Base-by-base conservation (phyloP, 2,329 filamentous ascomycete species). In the Sporothrix pseudoabietina region DNA sequence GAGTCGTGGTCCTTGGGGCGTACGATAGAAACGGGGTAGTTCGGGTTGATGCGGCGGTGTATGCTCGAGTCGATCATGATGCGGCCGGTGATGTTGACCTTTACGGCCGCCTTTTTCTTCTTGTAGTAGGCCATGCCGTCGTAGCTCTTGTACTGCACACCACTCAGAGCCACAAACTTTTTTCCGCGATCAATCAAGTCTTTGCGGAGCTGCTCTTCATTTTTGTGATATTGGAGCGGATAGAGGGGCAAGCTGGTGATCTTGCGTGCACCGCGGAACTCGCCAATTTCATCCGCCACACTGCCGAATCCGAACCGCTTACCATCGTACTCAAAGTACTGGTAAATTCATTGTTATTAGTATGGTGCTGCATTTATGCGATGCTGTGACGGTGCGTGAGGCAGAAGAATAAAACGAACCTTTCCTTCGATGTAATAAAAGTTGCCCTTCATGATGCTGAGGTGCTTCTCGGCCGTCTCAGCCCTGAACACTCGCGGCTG, bases 51-150 rank as follows among this genome's bases (percentile, higher is more conserved):
- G 47, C 93, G 89, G 9, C 93, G 89, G 82, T 97, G 94, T 57
- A 92, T 92, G 3, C 89, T 89, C 0, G 93, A 89, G 78, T 97
- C 94, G 32, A 97, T 86, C 94, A 97, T 97, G 75, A 97, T 87
- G 41, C 94, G 90, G 22, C 94, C 92, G 75, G 94, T 93, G 80
- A 97, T 91, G 78, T 94, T 94, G 81, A 97, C 91, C 80, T 94
- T 95, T 79, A 92, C 83, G 16, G 93, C 84, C 74, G 86, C 84
- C 78, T 91, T 91, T 84, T 93, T 93, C 80, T 92, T 91, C 84
- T 95, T 97, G 83, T 90, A 89, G 81, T 94, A 97, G 0, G 92
- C 94, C 82, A 97, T 89, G 2, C 94, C 94, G 72, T 94, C 91
- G 80, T 94, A 92, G 78, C 89, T 90, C 77, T 90, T 91, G 83